Base-by-base conservation (phyloP, 495 filamentous ascomycete species). In the Aspergillus cavernicola region DNA sequence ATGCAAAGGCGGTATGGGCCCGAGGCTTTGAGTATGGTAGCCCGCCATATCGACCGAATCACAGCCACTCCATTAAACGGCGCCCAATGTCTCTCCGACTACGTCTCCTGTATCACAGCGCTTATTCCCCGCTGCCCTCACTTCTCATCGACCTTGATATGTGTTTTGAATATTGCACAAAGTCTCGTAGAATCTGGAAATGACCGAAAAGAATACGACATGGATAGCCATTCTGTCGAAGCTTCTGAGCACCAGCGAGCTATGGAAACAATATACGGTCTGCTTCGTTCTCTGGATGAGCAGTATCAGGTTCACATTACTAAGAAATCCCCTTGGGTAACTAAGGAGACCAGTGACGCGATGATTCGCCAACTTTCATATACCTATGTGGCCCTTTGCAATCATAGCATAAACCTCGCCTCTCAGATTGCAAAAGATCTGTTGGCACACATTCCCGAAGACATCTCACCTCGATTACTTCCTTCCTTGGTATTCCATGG, bases 401-500 rank as follows among this genome's bases (percentile, higher is more conserved):
- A 37, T 2, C 55, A 54, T 5, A 56, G 65, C 32, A 26, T 54
- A 13, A 50, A 63, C 6, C 63, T 71, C 32, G 52, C 65, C 13
- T 40, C 48, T 0, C 59, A 65, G 38, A 53, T 81, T 8, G 59
- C 72, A n/a, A 50, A 59, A 13, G 59, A 72, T 35, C 53, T 79
- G 3, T 63, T 65, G 5, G 55, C 72, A 22, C 63, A 76, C 26
- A 58, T 86, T 2, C 63, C 62, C 3, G 61, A 68, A 1, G 68
- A 72, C 28, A 38, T 64, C 6, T 51, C 16, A 11, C 24, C 31
- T 7, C 53, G 4, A 64, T 68, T 39, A 65, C 48, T 55, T 15
- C 56, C 70, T 12, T 53, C 49, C 15, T 63, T 89, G 3, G 71
- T 90, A 11, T 63, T 74, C 1, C 66, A 76, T 44, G 79, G 80